A percentile compares a stretch with the other conserved stretches of the same genome.
Evolutionary conservation across 1,139 yeast genomes (phyloP).

Genomic region (Lodderomyces metapsilosis): DNA sequence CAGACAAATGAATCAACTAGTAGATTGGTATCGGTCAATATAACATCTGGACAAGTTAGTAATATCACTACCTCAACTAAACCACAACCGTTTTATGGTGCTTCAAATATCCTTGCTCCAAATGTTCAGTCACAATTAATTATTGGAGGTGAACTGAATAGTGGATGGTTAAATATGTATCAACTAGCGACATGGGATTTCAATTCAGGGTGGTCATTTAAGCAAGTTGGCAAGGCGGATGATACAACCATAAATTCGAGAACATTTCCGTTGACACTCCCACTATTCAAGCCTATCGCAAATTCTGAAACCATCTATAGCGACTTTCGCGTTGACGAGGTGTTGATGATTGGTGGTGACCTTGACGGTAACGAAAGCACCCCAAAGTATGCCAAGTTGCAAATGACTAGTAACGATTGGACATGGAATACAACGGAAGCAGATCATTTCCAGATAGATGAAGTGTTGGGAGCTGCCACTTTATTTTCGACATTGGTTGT

Average conservation of each 20-base stretch:
- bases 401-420: conserved; percentile 31
- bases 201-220: conserved; percentile 44
- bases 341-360: conserved; percentile 39
- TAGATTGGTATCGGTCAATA: conserved; percentile 34
- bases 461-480: conserved; percentile 42
- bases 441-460: conserved; percentile 11
- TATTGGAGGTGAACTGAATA: conserved; percentile 39
- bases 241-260: conserved; percentile 27
- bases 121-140: conserved; percentile 37
- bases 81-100: conserved; percentile 46
- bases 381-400: conserved; percentile 27
- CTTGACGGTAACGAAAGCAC: conserved; percentile 14
- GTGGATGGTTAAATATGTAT: conserved; percentile 47
- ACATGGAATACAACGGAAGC: conserved; percentile 22
- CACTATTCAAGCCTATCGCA: conserved; percentile 30
- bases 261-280: conserved; percentile 30
- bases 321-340: conserved; percentile 24
- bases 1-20: conserved; percentile 19
- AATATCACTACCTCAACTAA: conserved; percentile 44
- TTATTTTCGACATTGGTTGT: conserved; percentile 43
- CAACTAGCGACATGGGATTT: conserved; percentile 49
- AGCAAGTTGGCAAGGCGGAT: conserved; percentile 18
- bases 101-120: conserved; percentile 40
- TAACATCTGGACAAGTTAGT: conserved; percentile 21
- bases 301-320: conserved; percentile 18